phyloP scores from a whole-genome alignment of 495 filamentous ascomycete species.

The Neurospora africana region DNA sequence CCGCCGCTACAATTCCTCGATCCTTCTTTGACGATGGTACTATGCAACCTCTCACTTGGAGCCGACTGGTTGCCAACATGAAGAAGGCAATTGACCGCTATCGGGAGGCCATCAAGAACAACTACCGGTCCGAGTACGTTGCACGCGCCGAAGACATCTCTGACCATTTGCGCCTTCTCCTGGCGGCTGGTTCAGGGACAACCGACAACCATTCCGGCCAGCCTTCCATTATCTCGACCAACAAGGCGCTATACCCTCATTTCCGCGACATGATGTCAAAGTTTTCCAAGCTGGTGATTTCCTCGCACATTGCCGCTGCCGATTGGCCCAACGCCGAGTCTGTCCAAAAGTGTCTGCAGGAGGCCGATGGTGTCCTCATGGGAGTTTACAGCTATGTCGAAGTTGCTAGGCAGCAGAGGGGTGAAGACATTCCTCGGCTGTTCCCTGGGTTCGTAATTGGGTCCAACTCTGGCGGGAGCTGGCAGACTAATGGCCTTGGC shows the following conservation, averaged over 20 bases:
- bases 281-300: slow-evolving; percentile 95
- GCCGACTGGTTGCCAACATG: slow-evolving; percentile 81
- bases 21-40: slow-evolving; percentile 80
- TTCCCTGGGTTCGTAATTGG: slow-evolving; percentile 85
- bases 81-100: slow-evolving; percentile 78
- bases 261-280: slow-evolving; percentile 99
- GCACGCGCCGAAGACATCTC: slow-evolving; percentile 91
- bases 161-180: slow-evolving; percentile 85
- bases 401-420: slow-evolving; percentile 81
- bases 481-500: slow-evolving; percentile 82
- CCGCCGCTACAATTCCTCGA: slow-evolving; percentile 53
- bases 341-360: slow-evolving; percentile 83
- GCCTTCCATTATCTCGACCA: slow-evolving; percentile 96
- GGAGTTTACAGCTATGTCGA: slow-evolving; percentile 94
- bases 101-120: slow-evolving; percentile 68
- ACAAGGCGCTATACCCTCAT: slow-evolving; percentile 91
- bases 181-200: slow-evolving; percentile 89
- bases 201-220: slow-evolving; percentile 98
- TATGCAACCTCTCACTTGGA: slow-evolving; percentile 72
- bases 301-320: slow-evolving; percentile 93
- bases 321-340: slow-evolving; percentile 86
- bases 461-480: slow-evolving; percentile 72
- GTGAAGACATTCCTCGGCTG: slow-evolving; percentile 78
- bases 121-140: slow-evolving; percentile 81
- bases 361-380: slow-evolving; percentile 88